Base-by-base conservation (phyloP, 108 stramenopile genomes). In the Mediolabrus comicus region DNA sequence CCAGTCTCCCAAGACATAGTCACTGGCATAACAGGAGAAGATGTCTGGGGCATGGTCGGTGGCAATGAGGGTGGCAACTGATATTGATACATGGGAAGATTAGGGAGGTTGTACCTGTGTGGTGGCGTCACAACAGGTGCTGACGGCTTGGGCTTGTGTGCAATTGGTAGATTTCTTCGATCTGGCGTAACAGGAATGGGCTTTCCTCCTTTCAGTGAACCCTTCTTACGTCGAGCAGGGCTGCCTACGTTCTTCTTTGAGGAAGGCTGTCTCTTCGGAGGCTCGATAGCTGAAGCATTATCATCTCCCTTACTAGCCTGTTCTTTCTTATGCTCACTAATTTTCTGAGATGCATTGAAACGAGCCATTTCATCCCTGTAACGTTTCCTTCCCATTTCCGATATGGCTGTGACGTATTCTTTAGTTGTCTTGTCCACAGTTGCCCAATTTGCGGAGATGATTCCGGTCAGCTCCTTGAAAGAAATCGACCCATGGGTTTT, bases 361-460 rank as follows among this genome's bases (percentile, higher is more conserved):
- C 24, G 41, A 25, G 25, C 53, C 62, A 77, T 69, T 14, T 46
- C 33, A 28, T 65, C 61, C 33, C 69, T 77, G 57, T 77, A 77
- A 1, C 55, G 65, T 32, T 67, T 69, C 65, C 75, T 57, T 12
- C 68, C 67, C 13, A 77, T 52, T 53, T 77, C 75, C 3, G 75
- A 77, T 24, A 77, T 39, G 2, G 55, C 35, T 11, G 67, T 63
- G 52, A 68, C 69, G n/a, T 69, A 77, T 19, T 64, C 24, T 49
- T 77, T 77, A 4, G 75, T 69, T 32, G 69, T 68, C 14, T 62
- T 35, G 16, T 77, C 75, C n/a, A 77, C 69, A 10, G 34, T 59
- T 38, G 68, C 68, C 75, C 75, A 77, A 49, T 77, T 77, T 26
- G 59, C 52, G 19, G 75, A 77, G 34, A 77, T 77, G 34, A 63